A percentile compares a stretch with the other conserved stretches of the same genome.
Conservation (phyloP, 495 filamentous ascomycete species). For the Daldinia vernicosa region DNA sequence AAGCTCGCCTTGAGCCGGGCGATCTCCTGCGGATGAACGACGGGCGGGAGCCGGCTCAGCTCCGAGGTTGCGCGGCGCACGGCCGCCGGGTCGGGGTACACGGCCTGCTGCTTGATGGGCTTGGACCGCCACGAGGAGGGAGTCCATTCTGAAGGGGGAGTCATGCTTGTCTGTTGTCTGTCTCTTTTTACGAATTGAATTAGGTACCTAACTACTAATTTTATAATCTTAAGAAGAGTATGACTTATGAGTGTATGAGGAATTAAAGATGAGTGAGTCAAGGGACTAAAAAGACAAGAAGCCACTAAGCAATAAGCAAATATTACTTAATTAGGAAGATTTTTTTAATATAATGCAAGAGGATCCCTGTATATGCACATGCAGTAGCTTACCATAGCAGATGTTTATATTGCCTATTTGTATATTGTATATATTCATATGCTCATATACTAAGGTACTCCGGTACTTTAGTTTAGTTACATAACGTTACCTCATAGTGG, state of each 20-base stretch:
- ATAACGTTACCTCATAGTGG: no score
- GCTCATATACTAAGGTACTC: neutral
- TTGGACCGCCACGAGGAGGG: conserved; percentile 85
- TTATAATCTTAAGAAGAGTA: no score
- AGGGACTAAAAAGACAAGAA: neutral
- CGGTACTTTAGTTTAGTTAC: no score
- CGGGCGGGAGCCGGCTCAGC: conserved; percentile 80
- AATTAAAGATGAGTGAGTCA: neutral
- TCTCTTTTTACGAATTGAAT: no score
- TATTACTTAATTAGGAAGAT: no score
- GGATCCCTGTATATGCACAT: neutral
- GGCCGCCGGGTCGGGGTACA: conserved; percentile 73
- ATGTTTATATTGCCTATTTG: neutral
- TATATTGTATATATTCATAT: neutral
- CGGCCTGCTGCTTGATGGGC: conserved; percentile 89
- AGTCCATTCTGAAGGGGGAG: conserved; percentile 52
- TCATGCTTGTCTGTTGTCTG: neutral
- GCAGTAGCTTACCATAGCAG: neutral
- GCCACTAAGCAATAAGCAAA: neutral
- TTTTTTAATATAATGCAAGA: neutral
- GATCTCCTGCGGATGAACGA: conserved; percentile 91
- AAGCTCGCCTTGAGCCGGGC: conserved; percentile 76
- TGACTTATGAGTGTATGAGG: neutral
- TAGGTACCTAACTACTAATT: no score
- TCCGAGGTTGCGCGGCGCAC: conserved; percentile 73